phyloP scores from a whole-genome alignment of 345 rosid species.

The Aquilaria sinensis region DNA sequence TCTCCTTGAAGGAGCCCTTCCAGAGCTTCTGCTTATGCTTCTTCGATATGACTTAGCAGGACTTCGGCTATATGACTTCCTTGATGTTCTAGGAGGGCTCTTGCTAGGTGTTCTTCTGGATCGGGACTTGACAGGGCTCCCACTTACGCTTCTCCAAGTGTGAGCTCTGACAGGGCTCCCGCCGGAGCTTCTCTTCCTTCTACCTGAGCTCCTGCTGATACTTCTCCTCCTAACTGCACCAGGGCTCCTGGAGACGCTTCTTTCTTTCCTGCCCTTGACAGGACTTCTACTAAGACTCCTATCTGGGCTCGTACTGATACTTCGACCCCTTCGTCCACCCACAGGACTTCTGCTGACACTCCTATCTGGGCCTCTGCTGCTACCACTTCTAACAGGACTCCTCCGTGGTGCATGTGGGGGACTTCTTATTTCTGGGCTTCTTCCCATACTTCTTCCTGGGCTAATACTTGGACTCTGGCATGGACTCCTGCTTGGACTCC shows the following conservation, averaged over 20 bases:
- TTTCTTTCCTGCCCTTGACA: conserved; percentile 20
- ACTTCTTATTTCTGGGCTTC: conserved; percentile 31
- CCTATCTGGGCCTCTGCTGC: conserved; percentile 29
- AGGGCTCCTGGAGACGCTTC: conserved; percentile 30
- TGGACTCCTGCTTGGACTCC: conserved; percentile 64
- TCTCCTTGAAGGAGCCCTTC: conserved; percentile 43
- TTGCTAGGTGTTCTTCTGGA: conserved; percentile 33
- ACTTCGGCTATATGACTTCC: conserved; percentile 35
- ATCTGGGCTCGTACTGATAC: conserved; percentile 27
- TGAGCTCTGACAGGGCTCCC: conserved; percentile 30
- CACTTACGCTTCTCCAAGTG: conserved; percentile 40
- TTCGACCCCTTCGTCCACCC: conserved; percentile 16
- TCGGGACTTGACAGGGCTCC: conserved; percentile 35
- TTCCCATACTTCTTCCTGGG: conserved; percentile 35
- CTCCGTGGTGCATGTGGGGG: conserved; percentile 24
- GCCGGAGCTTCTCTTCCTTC: conserved; percentile 17
- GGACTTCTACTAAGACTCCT: conserved; percentile 58
- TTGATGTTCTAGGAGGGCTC: conserved; percentile 29
- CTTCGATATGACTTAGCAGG: conserved; percentile 33
- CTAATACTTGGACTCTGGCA: conserved; percentile 65
- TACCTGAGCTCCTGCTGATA: conserved; percentile 30
- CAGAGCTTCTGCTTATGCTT: conserved; percentile 59
- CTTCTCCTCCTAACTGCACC: conserved; percentile 13
- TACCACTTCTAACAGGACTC: conserved; percentile 28
- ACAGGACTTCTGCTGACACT: conserved; percentile 34